Percentiles rank a stretch among this genome's conserved stretches.
phyloP scores from a whole-genome alignment of 78 protist genomes.

The Neovahlkampfia damariscottae region DNA sequence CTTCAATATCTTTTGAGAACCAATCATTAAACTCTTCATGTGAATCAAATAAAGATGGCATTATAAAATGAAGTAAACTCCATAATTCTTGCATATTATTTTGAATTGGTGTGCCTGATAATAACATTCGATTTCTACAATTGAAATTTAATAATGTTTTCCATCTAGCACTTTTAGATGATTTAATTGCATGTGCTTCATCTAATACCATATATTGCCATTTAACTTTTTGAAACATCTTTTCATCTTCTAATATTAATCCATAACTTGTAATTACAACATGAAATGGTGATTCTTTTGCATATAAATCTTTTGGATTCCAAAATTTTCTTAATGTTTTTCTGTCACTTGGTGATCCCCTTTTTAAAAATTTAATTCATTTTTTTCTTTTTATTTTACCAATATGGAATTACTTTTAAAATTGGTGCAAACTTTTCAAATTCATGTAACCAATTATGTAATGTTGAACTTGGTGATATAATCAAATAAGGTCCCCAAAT shows the following conservation, averaged over 20 bases:
- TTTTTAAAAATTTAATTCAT: background rate
- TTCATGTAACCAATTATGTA: slow-evolving; percentile 55
- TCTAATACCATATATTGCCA: slow-evolving; percentile 88
- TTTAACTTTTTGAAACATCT: slow-evolving; percentile 39
- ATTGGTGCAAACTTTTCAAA: slow-evolving; percentile 34
- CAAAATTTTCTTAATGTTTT: background rate
- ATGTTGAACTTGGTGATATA: slow-evolving; percentile 38
- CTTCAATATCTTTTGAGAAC: slow-evolving; percentile 41
- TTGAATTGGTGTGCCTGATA: slow-evolving; percentile 92
- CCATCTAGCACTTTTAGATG: slow-evolving; percentile 40
- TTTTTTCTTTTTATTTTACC: too few species aligned
- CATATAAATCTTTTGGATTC: background rate
- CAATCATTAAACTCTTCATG: slow-evolving; percentile 43
- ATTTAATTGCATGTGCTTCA: slow-evolving; percentile 93
- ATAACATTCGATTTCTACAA: slow-evolving; percentile 78
- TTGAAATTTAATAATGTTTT: slow-evolving; percentile 47
- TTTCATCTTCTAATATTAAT: slow-evolving; percentile 54
- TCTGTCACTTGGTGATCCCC: background rate
- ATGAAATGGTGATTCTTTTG: slow-evolving; percentile 58
- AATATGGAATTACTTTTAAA: slow-evolving; percentile 12
- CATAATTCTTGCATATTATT: slow-evolving; percentile 70
- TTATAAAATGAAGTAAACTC: slow-evolving; percentile 86
- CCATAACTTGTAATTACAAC: slow-evolving; percentile 57
- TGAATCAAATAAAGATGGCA: slow-evolving; percentile 66
- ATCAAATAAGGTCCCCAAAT: slow-evolving; percentile 49